phyloP scores from a whole-genome alignment of 805 yeast genomes.

The Teunomyces barrocoloradensis region DNA sequence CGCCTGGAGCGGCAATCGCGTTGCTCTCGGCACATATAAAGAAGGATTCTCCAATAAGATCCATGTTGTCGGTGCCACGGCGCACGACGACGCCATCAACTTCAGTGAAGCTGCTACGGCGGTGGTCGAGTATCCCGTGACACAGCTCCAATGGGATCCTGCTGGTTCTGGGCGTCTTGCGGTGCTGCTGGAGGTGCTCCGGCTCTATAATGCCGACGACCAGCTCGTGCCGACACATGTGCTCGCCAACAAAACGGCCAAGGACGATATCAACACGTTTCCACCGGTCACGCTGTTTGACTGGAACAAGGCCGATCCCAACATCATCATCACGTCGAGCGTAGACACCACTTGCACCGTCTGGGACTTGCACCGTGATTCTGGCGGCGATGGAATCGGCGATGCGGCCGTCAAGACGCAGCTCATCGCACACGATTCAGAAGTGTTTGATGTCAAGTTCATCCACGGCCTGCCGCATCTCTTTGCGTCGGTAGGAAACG shows the following conservation, averaged over 20 bases:
- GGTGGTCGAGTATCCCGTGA: constrained; percentile 63
- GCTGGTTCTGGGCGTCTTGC: constrained; percentile 52
- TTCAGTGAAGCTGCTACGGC: constrained; percentile 51
- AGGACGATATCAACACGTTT: constrained; percentile 47
- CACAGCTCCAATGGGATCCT: constrained; percentile 72
- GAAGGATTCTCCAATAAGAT: constrained; percentile 74
- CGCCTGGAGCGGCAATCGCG: constrained; percentile 44
- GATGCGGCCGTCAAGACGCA: constrained; percentile 76
- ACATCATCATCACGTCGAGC: constrained; percentile 74
- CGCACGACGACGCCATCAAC: constrained; percentile 32
- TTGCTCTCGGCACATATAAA: constrained; percentile 74
- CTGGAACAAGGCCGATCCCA: constrained; percentile 78
- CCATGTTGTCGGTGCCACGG: constrained; percentile 43
- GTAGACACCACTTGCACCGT: constrained; percentile 96
- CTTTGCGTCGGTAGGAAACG: constrained; percentile 92
- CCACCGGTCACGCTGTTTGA: constrained; percentile 95
- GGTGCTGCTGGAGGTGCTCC: constrained; percentile 68
- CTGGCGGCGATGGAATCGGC: background rate
- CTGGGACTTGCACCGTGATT: constrained; percentile 68
- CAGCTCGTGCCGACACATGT: constrained; percentile 42
- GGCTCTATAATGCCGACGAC: constrained; percentile 58
- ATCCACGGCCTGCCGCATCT: constrained; percentile 69
- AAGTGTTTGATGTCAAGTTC: constrained; percentile 90
- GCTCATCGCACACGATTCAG: constrained; percentile 93
- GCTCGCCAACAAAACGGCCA: constrained; percentile 36